Base-by-base conservation (phyloP, 306 rosid genomes). In the Purshia tridentata region DNA sequence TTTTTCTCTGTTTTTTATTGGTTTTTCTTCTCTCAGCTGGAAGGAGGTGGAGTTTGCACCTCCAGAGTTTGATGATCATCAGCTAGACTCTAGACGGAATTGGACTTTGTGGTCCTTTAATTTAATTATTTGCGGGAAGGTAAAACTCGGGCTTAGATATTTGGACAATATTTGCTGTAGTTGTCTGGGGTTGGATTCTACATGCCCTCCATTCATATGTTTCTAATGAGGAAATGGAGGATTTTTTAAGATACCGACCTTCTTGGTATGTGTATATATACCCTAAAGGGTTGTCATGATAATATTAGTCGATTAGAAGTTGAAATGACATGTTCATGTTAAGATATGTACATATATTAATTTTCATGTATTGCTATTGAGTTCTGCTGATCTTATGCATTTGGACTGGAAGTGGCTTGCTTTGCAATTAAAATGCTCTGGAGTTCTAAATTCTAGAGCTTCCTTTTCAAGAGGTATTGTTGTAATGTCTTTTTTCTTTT, bases 81-180 rank as follows among this genome's bases (percentile, higher is more conserved):
- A 57, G 11, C 23, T 55, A 50, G 54, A 19, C 40, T 0, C 22
- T 56, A 39, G 37, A 57, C 14, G 61, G 61, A 1, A 56, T 20
- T 57, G 5, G 23, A 23, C 41, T 40, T 10, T 23, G 35, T 22
- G 63, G 63, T 23, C 12, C 16, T 23, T 57, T 9, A 57, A 10
- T 29, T 11, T 22, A 14, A 20, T 10, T 22, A 57, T 23, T 14
- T 57, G 41, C 40, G 61, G 76, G 29, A 89, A 88, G 97, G 98
- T 90, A 23, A 23, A 23, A 23, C 35, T 23, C 2, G 2, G 65
- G 61, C 22, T 55, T 22, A 23, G 23, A 22, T 22, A 23, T 10
- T 23, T 1, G 13, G 63, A 57, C 23, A 10, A 57, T 12, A 10
- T 57, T 11, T 23, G 63, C 22, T 23, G 6, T 20, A 9, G 29